phyloP scores from a whole-genome alignment of 495 filamentous ascomycete genomes.

The Niebla homalea region DNA sequence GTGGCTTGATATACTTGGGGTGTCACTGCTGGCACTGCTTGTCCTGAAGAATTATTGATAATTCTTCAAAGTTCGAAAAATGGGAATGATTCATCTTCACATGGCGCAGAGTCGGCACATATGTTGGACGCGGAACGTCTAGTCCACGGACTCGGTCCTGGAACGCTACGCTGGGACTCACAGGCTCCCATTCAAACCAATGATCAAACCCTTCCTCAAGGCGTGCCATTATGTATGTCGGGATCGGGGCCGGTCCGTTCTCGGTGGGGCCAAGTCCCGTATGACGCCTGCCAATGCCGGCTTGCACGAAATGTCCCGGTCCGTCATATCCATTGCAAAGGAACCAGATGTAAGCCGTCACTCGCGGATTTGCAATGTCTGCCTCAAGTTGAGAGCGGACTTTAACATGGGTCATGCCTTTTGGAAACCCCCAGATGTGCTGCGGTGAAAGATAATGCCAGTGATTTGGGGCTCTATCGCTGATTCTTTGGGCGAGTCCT shows the following conservation, averaged over 20 bases:
- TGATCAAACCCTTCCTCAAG: conserved; percentile 14
- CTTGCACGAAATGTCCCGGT: conserved; percentile 15
- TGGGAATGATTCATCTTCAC: conserved; percentile 8
- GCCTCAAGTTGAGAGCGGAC: conserved; percentile 14
- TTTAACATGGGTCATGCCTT: conserved; percentile 11
- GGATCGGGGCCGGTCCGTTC: conserved; percentile 9
- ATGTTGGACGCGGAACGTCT: conserved; percentile 12
- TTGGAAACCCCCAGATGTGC: conserved; percentile 13
- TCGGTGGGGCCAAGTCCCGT: conserved; percentile 7
- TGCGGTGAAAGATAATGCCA: conserved; percentile 16
- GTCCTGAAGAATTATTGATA: conserved; percentile 3
- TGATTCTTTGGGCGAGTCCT: conserved; percentile 4
- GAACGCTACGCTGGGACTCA: conserved; percentile 1
- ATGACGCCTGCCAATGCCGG: conserved; percentile 13
- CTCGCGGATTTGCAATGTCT: conserved; percentile 7
- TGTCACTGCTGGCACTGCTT: not conserved
- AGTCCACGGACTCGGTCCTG: conserved; percentile 7
- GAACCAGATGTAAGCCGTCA: conserved; percentile 16
- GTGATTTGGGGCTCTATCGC: conserved; percentile 11
- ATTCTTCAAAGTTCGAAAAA: conserved; percentile 8
- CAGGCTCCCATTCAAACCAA: conserved; percentile 14
- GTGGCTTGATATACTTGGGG: not conserved
- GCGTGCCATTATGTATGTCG: conserved; percentile 9
- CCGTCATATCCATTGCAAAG: conserved; percentile 15
- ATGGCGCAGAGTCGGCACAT: conserved; percentile 12